Evolutionary conservation across 768 basidiomycete species (phyloP).

Genomic region (Auricularia cornea): DNA sequence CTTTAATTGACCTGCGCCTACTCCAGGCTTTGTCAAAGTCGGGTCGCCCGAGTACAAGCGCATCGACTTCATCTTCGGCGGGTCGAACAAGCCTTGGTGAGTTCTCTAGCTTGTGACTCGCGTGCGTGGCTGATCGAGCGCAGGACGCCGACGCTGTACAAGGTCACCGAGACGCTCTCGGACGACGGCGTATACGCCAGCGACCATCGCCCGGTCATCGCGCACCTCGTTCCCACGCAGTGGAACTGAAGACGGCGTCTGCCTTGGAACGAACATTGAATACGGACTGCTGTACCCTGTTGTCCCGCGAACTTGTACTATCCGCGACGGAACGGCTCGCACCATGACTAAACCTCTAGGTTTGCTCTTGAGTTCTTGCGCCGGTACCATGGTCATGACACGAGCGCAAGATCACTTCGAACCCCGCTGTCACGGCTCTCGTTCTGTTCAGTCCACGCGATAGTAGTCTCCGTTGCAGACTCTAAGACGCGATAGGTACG

Average conservation of each 20-base stretch:
- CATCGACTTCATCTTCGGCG: conserved; percentile 50
- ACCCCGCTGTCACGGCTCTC: too few species aligned
- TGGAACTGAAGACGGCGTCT: conserved; percentile 27
- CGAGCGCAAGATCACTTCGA: too few species aligned
- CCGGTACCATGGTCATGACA: too few species aligned
- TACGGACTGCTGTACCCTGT: too few species aligned
- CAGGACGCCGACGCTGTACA: conserved; percentile 32
- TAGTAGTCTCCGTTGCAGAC: too few species aligned
- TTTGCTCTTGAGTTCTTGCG: too few species aligned
- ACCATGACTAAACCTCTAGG: too few species aligned
- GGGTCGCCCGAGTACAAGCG: conserved; percentile 29
- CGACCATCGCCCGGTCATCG: conserved; percentile 49
- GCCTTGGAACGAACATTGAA: too few species aligned
- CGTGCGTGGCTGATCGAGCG: not conserved
- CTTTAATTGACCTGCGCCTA: conserved; percentile 18
- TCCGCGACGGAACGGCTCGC: too few species aligned
- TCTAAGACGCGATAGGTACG: too few species aligned
- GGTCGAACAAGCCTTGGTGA: conserved; percentile 37
- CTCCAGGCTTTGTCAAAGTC: conserved; percentile 40
- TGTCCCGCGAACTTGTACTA: too few species aligned
- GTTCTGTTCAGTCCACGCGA: too few species aligned
- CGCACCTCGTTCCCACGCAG: conserved; percentile 27
- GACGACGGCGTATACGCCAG: conserved; percentile 48
- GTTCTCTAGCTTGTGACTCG: conserved; percentile 12
- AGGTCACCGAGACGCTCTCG: conserved; percentile 32